phyloP scores from a whole-genome alignment of 2,329 filamentous ascomycete genomes.

The Aureobasidium mangrovei region DNA sequence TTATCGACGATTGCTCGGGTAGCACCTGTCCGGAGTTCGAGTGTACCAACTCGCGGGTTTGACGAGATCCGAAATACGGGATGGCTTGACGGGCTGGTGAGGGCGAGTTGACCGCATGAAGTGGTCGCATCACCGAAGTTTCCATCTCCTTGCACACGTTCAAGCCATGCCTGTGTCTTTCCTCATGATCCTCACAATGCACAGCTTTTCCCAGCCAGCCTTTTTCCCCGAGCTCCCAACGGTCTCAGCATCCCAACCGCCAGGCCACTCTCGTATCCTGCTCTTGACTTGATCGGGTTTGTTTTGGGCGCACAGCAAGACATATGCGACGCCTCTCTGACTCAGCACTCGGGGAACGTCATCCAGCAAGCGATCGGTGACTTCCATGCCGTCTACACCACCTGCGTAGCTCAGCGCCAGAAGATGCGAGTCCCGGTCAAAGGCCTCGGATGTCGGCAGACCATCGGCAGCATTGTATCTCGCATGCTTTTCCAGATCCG shows the following conservation, averaged over 20 bases:
- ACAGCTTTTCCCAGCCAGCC: conserved; percentile 90
- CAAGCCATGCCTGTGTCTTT: not conserved
- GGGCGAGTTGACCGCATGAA: not conserved
- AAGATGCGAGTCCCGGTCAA: conserved; percentile 74
- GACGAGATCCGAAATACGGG: not conserved
- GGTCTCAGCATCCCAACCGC: conserved; percentile 63
- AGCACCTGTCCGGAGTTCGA: conserved; percentile 40
- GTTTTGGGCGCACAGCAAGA: conserved; percentile 87
- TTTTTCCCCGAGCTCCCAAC: conserved; percentile 77
- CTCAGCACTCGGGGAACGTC: conserved; percentile 57
- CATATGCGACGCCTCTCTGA: conserved; percentile 69
- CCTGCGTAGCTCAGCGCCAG: conserved; percentile 83
- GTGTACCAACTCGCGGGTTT: conserved; percentile 43
- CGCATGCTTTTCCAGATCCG: conserved; percentile 33
- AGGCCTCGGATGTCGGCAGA: conserved; percentile 31
- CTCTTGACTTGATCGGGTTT: conserved; percentile 65
- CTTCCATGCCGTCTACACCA: conserved; percentile 86
- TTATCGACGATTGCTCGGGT: conserved; percentile 42
- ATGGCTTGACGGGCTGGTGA: not conserved
- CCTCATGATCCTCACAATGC: conserved; percentile 63
- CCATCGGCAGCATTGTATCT: conserved; percentile 18
- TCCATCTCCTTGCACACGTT: not conserved
- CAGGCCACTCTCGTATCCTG: conserved; percentile 49
- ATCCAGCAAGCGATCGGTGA: conserved; percentile 68
- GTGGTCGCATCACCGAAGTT: not conserved